Evolutionary conservation across 768 basidiomycete species (phyloP), one percentile per base, ranked within the genome.

Genomic region (Boletus sp.): DNA sequence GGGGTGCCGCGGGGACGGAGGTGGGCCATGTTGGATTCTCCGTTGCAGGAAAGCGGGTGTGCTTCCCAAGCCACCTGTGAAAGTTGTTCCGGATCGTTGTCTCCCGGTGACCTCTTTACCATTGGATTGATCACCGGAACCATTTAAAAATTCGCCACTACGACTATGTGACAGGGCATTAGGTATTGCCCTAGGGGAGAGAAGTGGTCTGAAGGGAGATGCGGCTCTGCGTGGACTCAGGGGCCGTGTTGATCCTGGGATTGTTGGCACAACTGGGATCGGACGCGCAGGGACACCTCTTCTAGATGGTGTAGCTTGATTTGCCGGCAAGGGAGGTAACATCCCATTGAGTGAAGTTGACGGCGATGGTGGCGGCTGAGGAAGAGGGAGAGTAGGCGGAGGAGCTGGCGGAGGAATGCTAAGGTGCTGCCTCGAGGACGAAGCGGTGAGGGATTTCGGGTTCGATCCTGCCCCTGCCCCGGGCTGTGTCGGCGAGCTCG

Each of bases 1-100:
- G 8, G 64, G 66, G 5, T 55, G 57, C 29, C 63, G 64, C 10
- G 69, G 69, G 4, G 66, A 70, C 5, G 66, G 50, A 29, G 68
- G 55, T 25, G 50, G 51, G 11, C 54, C 61, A 37, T 63, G 50
- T 40, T 68, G 68, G 6, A 70, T 64, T 45, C 54, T 65, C 19
- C 69, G 70, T 30, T 70, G 70, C 39, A 70, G 34, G 45, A 71
- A 72, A 21, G 66, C 62, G 2, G 68, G 57, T 0, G 70, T 47
- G 10, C 32, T 37, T 33, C 53, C 66, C 7, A 56, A 45, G 19
- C 57, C 41, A 43, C 29, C 40, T 23, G 53, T n/a, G 11, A 44
- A 32, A 19, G 41, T 19, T 10, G 56, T 50, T 17, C 50, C 64
- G 3, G 58, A 51, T 51, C 61, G 56, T 27, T 64, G 68, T 49